phyloP scores from a whole-genome alignment of 768 basidiomycete genomes.

The Leccinum broughii region DNA sequence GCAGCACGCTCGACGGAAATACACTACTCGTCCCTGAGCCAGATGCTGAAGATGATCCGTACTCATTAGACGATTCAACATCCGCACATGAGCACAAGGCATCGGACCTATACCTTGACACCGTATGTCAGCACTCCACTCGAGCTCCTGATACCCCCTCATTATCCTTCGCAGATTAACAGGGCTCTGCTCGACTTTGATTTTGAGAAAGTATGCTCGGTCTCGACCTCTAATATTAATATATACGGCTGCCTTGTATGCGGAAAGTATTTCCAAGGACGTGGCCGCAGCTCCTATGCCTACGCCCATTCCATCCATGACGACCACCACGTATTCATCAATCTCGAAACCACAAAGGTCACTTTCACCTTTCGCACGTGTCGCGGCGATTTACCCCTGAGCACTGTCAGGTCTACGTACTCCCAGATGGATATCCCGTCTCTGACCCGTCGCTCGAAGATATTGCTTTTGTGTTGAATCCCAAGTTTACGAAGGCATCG shows the following conservation, averaged over 20 bases:
- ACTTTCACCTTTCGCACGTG: conserved; percentile 19
- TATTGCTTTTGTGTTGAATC: conserved; percentile 86
- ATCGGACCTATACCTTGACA: conserved; percentile 93
- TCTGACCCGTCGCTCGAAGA: conserved; percentile 97
- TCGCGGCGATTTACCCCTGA: conserved; percentile 16
- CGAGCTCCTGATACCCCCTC: conserved; percentile 16
- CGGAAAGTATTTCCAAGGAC: conserved; percentile 98
- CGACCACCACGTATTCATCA: conserved; percentile 98
- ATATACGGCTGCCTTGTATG: conserved; percentile 97
- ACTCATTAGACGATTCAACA: conserved; percentile 28
- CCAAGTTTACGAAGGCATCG: conserved; percentile 71
- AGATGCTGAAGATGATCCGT: conserved; percentile 29
- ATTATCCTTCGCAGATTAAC: conserved; percentile 66
- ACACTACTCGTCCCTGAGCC: conserved; percentile 17
- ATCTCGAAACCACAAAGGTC: conserved; percentile 88
- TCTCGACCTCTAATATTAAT: conserved; percentile 95
- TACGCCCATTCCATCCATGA: conserved; percentile 97
- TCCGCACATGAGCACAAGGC: conserved; percentile 39
- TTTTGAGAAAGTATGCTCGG: conserved; percentile 98
- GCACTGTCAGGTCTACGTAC: conserved; percentile 79
- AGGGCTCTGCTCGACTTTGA: conserved; percentile 93
- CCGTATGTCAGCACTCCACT: conserved; percentile 51
- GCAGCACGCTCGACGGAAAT: conserved; percentile 33
- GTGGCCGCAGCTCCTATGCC: conserved; percentile 91
- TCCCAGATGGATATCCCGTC: conserved; percentile 96